Evolutionary conservation across 768 basidiomycete genomes (phyloP).

Genomic region (Coprinopsis sp.): DNA sequence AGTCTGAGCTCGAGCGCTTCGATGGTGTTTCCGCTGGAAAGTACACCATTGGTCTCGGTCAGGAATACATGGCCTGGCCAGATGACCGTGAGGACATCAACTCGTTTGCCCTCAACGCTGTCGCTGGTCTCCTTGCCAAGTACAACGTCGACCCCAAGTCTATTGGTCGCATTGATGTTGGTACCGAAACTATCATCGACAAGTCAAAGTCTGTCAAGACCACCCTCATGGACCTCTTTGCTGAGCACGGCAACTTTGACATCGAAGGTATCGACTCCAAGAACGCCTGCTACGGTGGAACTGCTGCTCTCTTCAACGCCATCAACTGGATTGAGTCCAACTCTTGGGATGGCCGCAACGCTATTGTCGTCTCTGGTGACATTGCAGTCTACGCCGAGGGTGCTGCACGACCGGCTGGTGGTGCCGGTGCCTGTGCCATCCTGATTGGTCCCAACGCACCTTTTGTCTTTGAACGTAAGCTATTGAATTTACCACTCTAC

Average conservation of each 20-base stretch:
- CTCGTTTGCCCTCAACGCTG: slow-evolving; percentile 92
- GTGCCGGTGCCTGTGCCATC: slow-evolving; percentile 93
- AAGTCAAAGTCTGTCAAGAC: slow-evolving; percentile 99
- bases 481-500: neutral
- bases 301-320: slow-evolving; percentile 97
- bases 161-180: slow-evolving; percentile 96
- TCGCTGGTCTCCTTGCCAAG: slow-evolving; percentile 84
- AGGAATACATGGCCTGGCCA: slow-evolving; percentile 97
- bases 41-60: slow-evolving; percentile 98
- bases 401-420: slow-evolving; percentile 89
- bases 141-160: slow-evolving; percentile 94
- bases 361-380: slow-evolving; percentile 94
- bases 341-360: slow-evolving; percentile 97
- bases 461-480: slow-evolving; percentile 90
- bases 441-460: slow-evolving; percentile 97
- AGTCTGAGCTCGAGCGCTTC: slow-evolving; percentile 89
- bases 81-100: slow-evolving; percentile 99
- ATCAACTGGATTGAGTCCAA: slow-evolving; percentile 97
- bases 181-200: slow-evolving; percentile 99
- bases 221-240: slow-evolving; percentile 96
- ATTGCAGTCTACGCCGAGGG: slow-evolving; percentile 99
- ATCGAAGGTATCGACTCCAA: slow-evolving; percentile 99
- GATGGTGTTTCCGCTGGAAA: slow-evolving; percentile 94
- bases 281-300: slow-evolving; percentile 99
- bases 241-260: slow-evolving; percentile 87